phyloP scores from a whole-genome alignment of 257 asterid genomes.

The Capsicum pubescens region DNA sequence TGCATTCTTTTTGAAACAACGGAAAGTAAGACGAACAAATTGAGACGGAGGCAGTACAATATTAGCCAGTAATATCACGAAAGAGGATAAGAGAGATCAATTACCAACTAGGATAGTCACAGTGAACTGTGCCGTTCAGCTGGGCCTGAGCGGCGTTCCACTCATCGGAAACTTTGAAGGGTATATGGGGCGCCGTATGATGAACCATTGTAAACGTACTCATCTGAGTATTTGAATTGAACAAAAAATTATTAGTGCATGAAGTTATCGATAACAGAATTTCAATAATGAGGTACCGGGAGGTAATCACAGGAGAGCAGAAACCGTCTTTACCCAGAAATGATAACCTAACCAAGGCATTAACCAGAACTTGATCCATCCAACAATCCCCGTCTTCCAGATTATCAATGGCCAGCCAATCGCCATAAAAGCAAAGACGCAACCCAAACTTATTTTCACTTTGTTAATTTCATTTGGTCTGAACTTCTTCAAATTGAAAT shows the following conservation, averaged over 20 bases:
- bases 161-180: slow-evolving; percentile 74
- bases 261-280: not conserved
- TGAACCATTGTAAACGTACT: slow-evolving; percentile 98
- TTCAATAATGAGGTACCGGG: not conserved
- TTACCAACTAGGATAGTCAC: slow-evolving; percentile 92
- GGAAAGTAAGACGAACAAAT: not conserved
- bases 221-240: slow-evolving; percentile 54
- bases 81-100: slow-evolving; percentile 21
- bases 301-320: slow-evolving; percentile 24
- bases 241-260: not conserved
- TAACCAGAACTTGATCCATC: slow-evolving; percentile 98
- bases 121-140: slow-evolving; percentile 93
- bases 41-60: not conserved
- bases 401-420: slow-evolving; percentile 95
- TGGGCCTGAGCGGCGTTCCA: slow-evolving; percentile 99
- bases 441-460: slow-evolving; percentile 94
- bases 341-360: slow-evolving; percentile 99
- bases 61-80: not conserved
- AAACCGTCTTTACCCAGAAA: slow-evolving; percentile 77
- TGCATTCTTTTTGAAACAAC: not conserved
- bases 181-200: slow-evolving; percentile 99
- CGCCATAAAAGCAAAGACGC: slow-evolving; percentile 93
- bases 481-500: slow-evolving; percentile 82
- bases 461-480: slow-evolving; percentile 84
- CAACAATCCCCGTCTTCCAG: slow-evolving; percentile 71